Conservation (phyloP, 2,329 filamentous ascomycete species). For the Ambrosiella beaveri region DNA sequence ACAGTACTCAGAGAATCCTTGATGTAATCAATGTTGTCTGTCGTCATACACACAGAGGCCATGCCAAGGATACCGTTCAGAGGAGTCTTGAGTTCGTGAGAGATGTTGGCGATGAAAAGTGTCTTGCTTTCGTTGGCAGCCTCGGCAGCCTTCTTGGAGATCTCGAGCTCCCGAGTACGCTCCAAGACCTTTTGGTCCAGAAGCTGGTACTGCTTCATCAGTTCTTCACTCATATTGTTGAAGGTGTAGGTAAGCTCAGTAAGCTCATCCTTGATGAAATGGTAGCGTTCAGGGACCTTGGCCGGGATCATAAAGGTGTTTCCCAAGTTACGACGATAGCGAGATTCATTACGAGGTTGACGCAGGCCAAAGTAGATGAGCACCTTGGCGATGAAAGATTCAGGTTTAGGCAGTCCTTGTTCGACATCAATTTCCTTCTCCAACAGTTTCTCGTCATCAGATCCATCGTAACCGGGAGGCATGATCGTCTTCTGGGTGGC, state of each 20-base stretch:
- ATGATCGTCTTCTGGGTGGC: conserved; percentile 60
- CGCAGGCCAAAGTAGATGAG: conserved; percentile 14
- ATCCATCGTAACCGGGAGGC: conserved; percentile 42
- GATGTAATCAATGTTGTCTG: conserved; percentile 60
- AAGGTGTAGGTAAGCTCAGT: conserved; percentile 74
- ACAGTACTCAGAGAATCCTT: conserved; percentile 74
- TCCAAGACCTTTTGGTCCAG: conserved; percentile 73
- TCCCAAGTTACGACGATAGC: conserved; percentile 19
- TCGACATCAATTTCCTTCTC: conserved; percentile 1
- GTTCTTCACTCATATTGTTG: conserved; percentile 85
- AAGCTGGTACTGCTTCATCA: conserved; percentile 69
- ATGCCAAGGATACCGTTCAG: conserved; percentile 92
- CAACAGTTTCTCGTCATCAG: conserved; percentile 18
- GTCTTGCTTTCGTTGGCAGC: conserved; percentile 97
- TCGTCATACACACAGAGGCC: conserved; percentile 84
- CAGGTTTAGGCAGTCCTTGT: background rate
- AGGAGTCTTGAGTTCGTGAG: conserved; percentile 75
- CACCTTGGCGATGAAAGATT: conserved; percentile 9
- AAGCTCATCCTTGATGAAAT: conserved; percentile 64
- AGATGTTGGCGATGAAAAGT: conserved; percentile 90
- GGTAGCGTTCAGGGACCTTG: conserved; percentile 59
- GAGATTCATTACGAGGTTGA: conserved; percentile 13
- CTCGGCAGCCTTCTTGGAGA: conserved; percentile 81
- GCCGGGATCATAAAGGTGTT: conserved; percentile 65
- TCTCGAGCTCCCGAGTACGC: conserved; percentile 67